Conservation (phyloP, 2,329 filamentous ascomycete species). For the Fusarium bactridioides region DNA sequence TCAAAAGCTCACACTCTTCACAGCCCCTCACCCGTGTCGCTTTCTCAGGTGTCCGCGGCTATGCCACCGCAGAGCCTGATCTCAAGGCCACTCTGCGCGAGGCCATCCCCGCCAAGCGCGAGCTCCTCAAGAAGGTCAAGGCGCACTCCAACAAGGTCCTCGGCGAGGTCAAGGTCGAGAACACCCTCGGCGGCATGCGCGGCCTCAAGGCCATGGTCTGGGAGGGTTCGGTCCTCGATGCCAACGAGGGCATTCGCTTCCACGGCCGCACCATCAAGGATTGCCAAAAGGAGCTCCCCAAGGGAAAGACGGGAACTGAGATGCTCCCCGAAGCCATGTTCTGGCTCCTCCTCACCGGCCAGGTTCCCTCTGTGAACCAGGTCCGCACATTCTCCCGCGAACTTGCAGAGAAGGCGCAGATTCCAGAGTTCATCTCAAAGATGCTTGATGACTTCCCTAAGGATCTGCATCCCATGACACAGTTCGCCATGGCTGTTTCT, state of each 20-base stretch:
- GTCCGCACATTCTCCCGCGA: conserved; percentile 84
- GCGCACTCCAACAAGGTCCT: conserved; percentile 81
- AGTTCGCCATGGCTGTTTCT: conserved; percentile 93
- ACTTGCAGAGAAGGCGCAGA: conserved; percentile 82
- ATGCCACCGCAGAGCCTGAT: conserved; percentile 83
- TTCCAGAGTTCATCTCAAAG: conserved; percentile 84
- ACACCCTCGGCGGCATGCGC: conserved; percentile 95
- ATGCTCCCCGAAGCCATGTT: conserved; percentile 99
- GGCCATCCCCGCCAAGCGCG: conserved; percentile 89
- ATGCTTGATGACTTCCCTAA: conserved; percentile 90
- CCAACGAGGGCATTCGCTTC: conserved; percentile 97
- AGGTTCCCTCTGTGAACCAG: conserved; percentile 85
- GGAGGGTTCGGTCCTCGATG: conserved; percentile 97
- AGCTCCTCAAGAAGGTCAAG: conserved; percentile 94
- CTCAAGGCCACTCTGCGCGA: conserved; percentile 87
- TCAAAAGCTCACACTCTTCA: not conserved
- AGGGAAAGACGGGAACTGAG: conserved; percentile 89
- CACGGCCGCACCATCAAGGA: conserved; percentile 98
- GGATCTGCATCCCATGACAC: conserved; percentile 97
- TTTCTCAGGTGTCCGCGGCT: conserved; percentile 58
- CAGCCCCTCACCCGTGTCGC: conserved; percentile 46
- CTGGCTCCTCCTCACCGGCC: conserved; percentile 94
- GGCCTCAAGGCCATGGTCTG: conserved; percentile 98
- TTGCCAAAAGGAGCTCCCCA: conserved; percentile 91
- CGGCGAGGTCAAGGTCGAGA: conserved; percentile 92